Evolutionary conservation across 176 grass and related monocot species (phyloP), one percentile per base, ranked within the genome.

Genomic region (Juncus inflexus): DNA sequence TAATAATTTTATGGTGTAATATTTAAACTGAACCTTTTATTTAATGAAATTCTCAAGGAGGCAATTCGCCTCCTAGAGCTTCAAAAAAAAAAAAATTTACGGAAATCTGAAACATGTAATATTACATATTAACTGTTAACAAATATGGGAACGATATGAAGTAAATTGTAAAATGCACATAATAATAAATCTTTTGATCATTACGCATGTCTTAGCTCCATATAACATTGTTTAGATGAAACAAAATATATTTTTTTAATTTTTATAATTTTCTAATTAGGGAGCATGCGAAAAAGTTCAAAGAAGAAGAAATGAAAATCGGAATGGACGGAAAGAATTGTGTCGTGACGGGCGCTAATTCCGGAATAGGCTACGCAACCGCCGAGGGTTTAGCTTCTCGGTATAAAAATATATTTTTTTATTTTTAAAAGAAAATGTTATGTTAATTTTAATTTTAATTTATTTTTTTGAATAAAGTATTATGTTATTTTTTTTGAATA

Each of bases 321-420:
- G 74, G 10, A 35, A 83, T 96, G 87, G 87, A 96, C 42, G 91
- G 91, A 7, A 91, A 90, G 60, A 88, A 83, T 74, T 96, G 91
- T 38, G 40, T 96, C 2, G 82, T 96, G 2, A 96, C 91, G 35
- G 91, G 91, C 49, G 91, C 91, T 12, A 96, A 96, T 86, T 96
- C 91, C 0, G 91, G 91, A 58, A 83, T 96, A 63, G 87, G 91
- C 63, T 96, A 70, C 71, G 81, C 87, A 43, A 96, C 84, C 66
- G 82, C 82, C 6, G 81, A 88, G 83, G 84, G 84, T 40, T 81
- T 96, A 69, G 91, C 91, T 72, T 88, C 84, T 69, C 76, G 78
- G 91, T 96, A 83, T 62, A 64, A 52, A 65, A 59, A 37, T 28
- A 28, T 28, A 52, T 43, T 79, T 55, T 51, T 10, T 53, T 69